These are phyloP conservation scores for Acacia pycnantha DNA, from an alignment of 331 rosid species.

Conservation along the genomic window DNA sequence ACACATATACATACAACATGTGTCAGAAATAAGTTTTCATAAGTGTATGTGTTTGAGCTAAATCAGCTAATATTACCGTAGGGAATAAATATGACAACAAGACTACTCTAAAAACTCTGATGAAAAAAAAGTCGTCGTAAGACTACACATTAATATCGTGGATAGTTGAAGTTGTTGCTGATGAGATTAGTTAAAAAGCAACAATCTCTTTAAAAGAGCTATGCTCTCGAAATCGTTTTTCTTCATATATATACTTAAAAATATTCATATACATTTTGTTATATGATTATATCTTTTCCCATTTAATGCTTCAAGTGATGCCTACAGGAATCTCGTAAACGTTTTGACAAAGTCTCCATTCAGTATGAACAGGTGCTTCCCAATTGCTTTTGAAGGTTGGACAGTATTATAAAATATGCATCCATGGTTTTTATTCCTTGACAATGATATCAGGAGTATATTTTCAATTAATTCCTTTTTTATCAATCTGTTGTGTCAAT, in stretches of 20 bases:
- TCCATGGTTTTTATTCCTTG: constrained; percentile 20
- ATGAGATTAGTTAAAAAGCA: neutral
- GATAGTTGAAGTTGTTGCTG: neutral
- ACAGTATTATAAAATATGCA: constrained; percentile 5
- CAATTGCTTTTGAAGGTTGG: constrained; percentile 31
- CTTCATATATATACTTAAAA: neutral
- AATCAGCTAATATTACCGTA: constrained; percentile 2
- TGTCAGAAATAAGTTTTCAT: neutral
- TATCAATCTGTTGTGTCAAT: neutral
- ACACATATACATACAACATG: neutral
- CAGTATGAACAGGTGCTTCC: constrained; percentile 67
- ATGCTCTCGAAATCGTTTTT: constrained; percentile 11
- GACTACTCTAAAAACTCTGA: neutral
- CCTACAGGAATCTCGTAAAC: constrained; percentile 76
- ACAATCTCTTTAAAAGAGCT: constrained; percentile 15
- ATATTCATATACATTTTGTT: neutral
- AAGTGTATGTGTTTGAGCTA: constrained; percentile 6
- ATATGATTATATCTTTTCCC: neutral
- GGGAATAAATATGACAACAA: neutral
- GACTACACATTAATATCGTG: constrained; percentile 8
- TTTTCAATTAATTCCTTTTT: constrained; percentile 14
- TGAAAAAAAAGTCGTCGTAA: neutral
- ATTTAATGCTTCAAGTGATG: constrained; percentile 25
- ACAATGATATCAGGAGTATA: constrained; percentile 10
- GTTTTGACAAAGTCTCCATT: constrained; percentile 69